Percentiles rank a stretch among this genome's conserved stretches.
Evolutionary conservation across 192 early-diverging fungal genomes (phyloP).

Genomic region (Backusella parvicylindrica): DNA sequence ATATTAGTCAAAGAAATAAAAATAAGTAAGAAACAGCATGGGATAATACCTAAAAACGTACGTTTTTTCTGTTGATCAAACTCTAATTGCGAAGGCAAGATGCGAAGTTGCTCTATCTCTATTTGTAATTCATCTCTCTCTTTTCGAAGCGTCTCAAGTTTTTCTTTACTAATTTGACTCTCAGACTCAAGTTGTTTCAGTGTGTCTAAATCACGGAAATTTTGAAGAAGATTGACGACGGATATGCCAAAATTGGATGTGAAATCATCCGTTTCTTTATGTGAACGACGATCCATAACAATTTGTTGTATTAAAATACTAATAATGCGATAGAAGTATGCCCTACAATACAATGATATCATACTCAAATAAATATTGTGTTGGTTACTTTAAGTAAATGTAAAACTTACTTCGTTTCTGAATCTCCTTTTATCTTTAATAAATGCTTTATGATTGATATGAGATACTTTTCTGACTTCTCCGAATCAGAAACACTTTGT

Average conservation of each 20-base stretch:
- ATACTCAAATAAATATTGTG: neutral
- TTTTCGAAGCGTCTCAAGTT: slow-evolving; percentile 52
- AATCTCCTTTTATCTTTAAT: slow-evolving; percentile 67
- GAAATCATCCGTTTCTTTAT: slow-evolving; percentile 47
- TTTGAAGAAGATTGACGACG: slow-evolving; percentile 64
- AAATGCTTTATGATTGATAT: slow-evolving; percentile 65
- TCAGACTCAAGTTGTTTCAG: slow-evolving; percentile 61
- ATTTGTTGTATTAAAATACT: slow-evolving; percentile 72
- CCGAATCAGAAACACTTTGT: slow-evolving; percentile 56
- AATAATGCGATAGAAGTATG: slow-evolving; percentile 71
- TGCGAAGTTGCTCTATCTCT: slow-evolving; percentile 32
- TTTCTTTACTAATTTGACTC: slow-evolving; percentile 49
- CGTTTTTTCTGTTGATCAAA: neutral
- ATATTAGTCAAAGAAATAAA: neutral
- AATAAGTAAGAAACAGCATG: neutral
- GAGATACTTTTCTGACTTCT: slow-evolving; percentile 59
- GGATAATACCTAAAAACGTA: neutral
- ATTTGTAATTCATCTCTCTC: slow-evolving; percentile 65
- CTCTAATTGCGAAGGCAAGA: slow-evolving; percentile 27
- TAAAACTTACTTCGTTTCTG: slow-evolving; percentile 49
- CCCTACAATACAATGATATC: slow-evolving; percentile 33
- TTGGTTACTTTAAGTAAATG: neutral
- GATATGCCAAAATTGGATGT: slow-evolving; percentile 61
- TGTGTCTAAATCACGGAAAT: slow-evolving; percentile 71
- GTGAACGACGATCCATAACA: slow-evolving; percentile 64